A percentile compares a stretch with the other conserved stretches of the same genome.
Conservation (phyloP, 2,329 filamentous ascomycete genomes). For the Ophiostoma sp. region DNA sequence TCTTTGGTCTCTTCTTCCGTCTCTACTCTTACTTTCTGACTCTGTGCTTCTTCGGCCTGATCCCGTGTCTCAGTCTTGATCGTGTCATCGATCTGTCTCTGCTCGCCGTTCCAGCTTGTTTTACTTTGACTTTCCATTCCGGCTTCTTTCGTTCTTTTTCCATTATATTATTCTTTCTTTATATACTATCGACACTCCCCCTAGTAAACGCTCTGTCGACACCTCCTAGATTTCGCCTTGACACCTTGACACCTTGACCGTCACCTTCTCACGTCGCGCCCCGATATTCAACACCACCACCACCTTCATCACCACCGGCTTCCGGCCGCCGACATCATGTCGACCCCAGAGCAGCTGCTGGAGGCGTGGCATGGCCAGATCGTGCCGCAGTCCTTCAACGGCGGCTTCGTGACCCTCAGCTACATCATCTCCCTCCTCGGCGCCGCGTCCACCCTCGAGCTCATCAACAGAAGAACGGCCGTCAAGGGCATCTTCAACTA, state of each 20-base stretch:
- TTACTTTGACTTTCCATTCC: not conserved
- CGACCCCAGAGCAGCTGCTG: slow-evolving; percentile 19
- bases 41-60: not conserved
- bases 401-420: slow-evolving; percentile 65
- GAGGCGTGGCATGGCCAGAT: slow-evolving; percentile 21
- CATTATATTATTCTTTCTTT: not conserved
- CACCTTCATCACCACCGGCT: not conserved
- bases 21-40: not conserved
- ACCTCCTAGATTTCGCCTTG: not conserved
- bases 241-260: not conserved
- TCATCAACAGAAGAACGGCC: slow-evolving; percentile 71
- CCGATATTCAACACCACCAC: not conserved
- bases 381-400: slow-evolving; percentile 45
- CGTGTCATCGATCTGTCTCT: not conserved
- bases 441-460: slow-evolving; percentile 70
- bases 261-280: not conserved
- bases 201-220: not conserved
- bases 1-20: not conserved
- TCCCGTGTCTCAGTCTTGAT: slow-evolving; percentile 5
- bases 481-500: slow-evolving; percentile 63
- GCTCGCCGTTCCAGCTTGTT: not conserved
- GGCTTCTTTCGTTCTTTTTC: not conserved
- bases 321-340: slow-evolving; percentile 12
- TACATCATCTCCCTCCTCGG: slow-evolving; percentile 72
- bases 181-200: not conserved